These are phyloP conservation scores for Mitragyna speciosa DNA, from an alignment of 257 asterid species.

Conservation along the genomic window DNA sequence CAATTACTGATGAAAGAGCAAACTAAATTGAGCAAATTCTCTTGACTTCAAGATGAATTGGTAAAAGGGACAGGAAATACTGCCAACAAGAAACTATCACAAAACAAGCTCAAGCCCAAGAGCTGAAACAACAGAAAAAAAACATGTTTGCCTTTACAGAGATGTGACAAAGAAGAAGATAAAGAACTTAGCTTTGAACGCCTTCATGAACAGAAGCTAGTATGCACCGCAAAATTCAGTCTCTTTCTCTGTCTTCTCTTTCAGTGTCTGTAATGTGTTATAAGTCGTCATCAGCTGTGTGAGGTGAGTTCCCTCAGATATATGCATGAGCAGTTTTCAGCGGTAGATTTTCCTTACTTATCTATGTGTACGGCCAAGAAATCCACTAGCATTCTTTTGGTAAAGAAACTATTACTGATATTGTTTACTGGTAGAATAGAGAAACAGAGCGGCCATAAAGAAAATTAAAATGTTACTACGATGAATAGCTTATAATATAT, in stretches of 20 bases:
- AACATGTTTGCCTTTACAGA: background rate
- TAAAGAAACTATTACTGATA: too few relatives aligned
- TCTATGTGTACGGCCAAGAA: background rate
- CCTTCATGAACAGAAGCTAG: background rate
- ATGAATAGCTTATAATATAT: too few relatives aligned
- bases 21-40: background rate
- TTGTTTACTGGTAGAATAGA: too few relatives aligned
- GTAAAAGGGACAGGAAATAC: background rate
- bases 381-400: too few relatives aligned
- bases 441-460: conserved; percentile 31
- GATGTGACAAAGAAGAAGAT: background rate
- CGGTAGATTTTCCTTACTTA: background rate
- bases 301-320: background rate
- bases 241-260: background rate
- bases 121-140: conserved; percentile 9
- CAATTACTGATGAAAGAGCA: background rate
- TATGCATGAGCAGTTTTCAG: conserved; percentile 13
- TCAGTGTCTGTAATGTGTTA: background rate
- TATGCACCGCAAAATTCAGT: background rate
- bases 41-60: background rate
- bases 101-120: conserved; percentile 8
- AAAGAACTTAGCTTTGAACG: background rate
- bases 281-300: conserved; percentile 6
- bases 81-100: background rate
- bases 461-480: too few relatives aligned